These are phyloP conservation scores for Passiflora organensis DNA, from an alignment of 345 rosid genomes.

Conservation along the genomic window DNA sequence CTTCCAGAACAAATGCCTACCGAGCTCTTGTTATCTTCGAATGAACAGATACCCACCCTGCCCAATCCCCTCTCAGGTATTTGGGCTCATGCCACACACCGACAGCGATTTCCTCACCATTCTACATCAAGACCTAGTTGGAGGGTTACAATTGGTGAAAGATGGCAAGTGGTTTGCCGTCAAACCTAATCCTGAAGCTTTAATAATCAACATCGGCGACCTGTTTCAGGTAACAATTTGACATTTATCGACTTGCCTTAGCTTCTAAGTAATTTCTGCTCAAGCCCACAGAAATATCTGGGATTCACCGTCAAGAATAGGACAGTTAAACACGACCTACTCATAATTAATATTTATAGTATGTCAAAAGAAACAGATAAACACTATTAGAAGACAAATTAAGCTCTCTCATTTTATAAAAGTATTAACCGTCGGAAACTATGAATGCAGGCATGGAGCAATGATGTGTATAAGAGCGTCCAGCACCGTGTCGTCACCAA, in stretches of 20 bases:
- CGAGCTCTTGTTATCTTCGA: conserved; percentile 44
- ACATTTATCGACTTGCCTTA: no score
- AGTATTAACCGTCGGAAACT: no score
- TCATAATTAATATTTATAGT: no score
- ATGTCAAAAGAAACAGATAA: no score
- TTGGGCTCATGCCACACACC: conserved; percentile 77
- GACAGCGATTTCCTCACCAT: conserved; percentile 63
- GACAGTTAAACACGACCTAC: no score
- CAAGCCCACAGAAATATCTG: no score
- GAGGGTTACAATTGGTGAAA: conserved; percentile 60
- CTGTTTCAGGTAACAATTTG: conserved; percentile 56
- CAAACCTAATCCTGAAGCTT: conserved; percentile 51
- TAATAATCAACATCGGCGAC: conserved; percentile 68
- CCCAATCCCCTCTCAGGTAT: conserved; percentile 38
- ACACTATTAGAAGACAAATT: no score
- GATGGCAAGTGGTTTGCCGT: conserved; percentile 59
- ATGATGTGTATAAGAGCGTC: conserved; percentile 56
- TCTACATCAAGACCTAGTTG: conserved; percentile 51
- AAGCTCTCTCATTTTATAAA: no score
- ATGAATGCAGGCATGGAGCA: conserved; percentile 55
- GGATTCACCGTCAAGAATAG: no score
- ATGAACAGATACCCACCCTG: conserved; percentile 73
- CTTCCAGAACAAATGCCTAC: conserved; percentile 38
- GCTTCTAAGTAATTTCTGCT: no score
- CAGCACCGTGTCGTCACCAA: conserved; percentile 59